Conservation (phyloP, 2,329 filamentous ascomycete genomes). For the Geosmithia flava region DNA sequence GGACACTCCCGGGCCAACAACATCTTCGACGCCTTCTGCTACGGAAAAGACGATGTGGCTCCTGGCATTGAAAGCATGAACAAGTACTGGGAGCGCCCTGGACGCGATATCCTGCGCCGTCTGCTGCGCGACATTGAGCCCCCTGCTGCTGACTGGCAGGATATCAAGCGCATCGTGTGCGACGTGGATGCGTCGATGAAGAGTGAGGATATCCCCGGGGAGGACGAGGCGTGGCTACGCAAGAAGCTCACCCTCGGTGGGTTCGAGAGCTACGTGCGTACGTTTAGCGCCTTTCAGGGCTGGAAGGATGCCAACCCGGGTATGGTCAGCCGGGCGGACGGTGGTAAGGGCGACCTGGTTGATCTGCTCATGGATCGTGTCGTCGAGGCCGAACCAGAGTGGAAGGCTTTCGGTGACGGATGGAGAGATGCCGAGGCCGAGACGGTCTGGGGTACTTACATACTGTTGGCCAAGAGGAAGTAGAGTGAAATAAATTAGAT, state of each 20-base stretch:
- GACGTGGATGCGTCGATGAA: constrained; percentile 33
- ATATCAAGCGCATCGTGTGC: constrained; percentile 41
- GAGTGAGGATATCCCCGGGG: constrained; percentile 14
- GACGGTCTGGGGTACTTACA: constrained; percentile 48
- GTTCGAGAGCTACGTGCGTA: constrained; percentile 48
- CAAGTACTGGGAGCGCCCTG: constrained; percentile 49
- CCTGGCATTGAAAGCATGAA: constrained; percentile 37
- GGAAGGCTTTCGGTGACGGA: constrained; percentile 32
- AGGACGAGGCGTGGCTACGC: constrained; percentile 32
- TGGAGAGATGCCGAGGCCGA: constrained; percentile 44
- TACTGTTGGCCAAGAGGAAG: constrained; percentile 40
- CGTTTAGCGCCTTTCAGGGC: constrained; percentile 45
- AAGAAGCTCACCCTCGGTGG: constrained; percentile 41
- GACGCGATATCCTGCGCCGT: constrained; percentile 39
- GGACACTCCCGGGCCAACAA: constrained; percentile 31
- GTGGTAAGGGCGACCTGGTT: constrained; percentile 46
- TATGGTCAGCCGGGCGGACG: constrained; percentile 32
- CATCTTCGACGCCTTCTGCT: constrained; percentile 43
- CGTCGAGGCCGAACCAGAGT: constrained; percentile 33
- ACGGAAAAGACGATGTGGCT: constrained; percentile 31
- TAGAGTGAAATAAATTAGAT: background rate
- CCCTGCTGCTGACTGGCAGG: constrained; percentile 36
- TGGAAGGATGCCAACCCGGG: constrained; percentile 46
- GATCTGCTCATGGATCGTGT: constrained; percentile 51
- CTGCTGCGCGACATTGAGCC: constrained; percentile 38